Conservation (phyloP, 2,329 filamentous ascomycete genomes). For the Clonostachys byssicola region DNA sequence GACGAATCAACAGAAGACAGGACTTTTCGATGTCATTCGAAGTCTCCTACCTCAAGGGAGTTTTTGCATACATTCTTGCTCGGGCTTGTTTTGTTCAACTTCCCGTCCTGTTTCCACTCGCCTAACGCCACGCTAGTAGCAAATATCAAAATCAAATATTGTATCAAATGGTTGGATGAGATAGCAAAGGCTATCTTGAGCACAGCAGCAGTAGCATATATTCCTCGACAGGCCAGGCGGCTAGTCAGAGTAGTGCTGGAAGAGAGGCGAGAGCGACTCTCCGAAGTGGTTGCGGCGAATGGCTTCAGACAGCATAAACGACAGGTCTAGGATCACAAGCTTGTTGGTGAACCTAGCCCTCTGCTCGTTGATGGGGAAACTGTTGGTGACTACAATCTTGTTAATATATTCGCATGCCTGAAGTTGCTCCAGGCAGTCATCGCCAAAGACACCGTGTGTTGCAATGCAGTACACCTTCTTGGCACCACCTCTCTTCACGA, state of each 20-base stretch:
- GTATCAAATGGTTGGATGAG: neutral
- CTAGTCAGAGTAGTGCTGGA: slow-evolving; percentile 62
- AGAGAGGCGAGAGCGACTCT: slow-evolving; percentile 70
- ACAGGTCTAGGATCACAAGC: slow-evolving; percentile 84
- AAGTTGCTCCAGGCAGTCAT: slow-evolving; percentile 84
- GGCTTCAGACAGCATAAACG: slow-evolving; percentile 82
- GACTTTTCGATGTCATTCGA: too few relatives aligned
- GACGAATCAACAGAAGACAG: too few relatives aligned
- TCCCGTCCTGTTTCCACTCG: neutral
- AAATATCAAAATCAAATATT: neutral
- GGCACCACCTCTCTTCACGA: slow-evolving; percentile 86
- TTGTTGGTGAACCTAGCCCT: slow-evolving; percentile 71
- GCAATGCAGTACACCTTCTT: slow-evolving; percentile 97
- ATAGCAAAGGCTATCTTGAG: neutral
- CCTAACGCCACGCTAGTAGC: slow-evolving; percentile 3
- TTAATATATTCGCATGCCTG: slow-evolving; percentile 92
- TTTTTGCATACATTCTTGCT: too few relatives aligned
- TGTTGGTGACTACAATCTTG: slow-evolving; percentile 92
- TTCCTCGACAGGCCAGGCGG: neutral
- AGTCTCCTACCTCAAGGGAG: too few relatives aligned
- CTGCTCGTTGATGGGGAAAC: slow-evolving; percentile 82
- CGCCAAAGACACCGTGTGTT: slow-evolving; percentile 91
- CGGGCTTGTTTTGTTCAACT: too few relatives aligned
- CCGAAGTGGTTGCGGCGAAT: slow-evolving; percentile 96
- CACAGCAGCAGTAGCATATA: neutral